Evolutionary conservation across 257 asterid species (phyloP), one percentile per base, ranked within the genome.

Genomic region (Striga asiatica): DNA sequence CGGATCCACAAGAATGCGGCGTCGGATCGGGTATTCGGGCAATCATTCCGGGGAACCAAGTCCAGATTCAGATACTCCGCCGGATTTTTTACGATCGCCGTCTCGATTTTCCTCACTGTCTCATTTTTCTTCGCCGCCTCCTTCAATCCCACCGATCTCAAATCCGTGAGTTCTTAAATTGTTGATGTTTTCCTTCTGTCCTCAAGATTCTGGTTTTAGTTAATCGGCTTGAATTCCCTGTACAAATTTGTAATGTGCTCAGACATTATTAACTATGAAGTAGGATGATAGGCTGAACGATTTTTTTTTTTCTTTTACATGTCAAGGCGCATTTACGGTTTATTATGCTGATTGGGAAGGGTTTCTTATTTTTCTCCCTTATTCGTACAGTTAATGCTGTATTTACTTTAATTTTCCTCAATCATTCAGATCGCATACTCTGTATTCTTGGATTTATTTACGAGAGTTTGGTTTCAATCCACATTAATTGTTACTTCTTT

Each of bases 131-230:
- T 66, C 62, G 23, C 79, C 21, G 28, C 65, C 51, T 38, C 79
- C 21, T 69, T 81, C 22, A 35, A 46, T 46, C 71, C 77, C 3
- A 64, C 79, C 60, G 85, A 77, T 71, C 80, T 69, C 56, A 32
- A 50, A 57, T 28, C 38, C 38, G 88, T 82, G 54, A 60, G 81
- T 70, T 46, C 49, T 46, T 1, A 12, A 21, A 0, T 47, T 48
- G 14, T n/a, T 7, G 5, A 3, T 7, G 3, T 28, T 28, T 28
- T 28, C 5, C 7, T 3, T 28, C 7, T 28, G 3, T 28, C 7
- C 7, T 28, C 7, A 3, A 7, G 32, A 3, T 28, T 3, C 7
- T 42, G 22, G 10, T 42, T 17, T 42, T 17, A 5, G 2, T 42
- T 42, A 3, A 1, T 42, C 12, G 22, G 7, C 12, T 8, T 42